These are phyloP conservation scores for Plasmodium cynomolgi DNA, from an alignment of 169 alveolate species.

Conservation along the genomic window DNA sequence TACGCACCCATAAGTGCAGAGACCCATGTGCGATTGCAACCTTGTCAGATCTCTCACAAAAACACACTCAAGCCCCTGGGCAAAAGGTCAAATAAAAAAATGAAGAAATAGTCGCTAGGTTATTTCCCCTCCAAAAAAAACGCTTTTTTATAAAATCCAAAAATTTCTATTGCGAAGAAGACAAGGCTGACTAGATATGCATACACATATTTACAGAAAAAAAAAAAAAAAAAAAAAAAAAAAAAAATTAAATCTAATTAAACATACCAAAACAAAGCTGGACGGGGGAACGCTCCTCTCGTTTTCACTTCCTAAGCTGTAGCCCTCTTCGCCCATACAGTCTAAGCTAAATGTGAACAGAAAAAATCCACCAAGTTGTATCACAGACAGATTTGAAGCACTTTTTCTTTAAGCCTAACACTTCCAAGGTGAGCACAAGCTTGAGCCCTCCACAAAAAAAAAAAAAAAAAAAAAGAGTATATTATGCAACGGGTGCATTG, in stretches of 20 bases:
- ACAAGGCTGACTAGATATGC: neutral
- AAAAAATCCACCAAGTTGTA: neutral
- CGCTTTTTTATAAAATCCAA: neutral
- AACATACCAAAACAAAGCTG: neutral
- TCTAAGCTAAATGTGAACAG: neutral
- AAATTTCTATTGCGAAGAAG: neutral
- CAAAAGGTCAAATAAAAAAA: neutral
- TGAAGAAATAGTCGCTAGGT: neutral
- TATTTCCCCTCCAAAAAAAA: neutral
- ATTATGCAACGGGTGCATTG: constrained; percentile 29
- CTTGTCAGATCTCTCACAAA: neutral
- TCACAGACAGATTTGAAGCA: neutral
- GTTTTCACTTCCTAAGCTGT: neutral
- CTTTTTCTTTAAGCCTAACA: neutral
- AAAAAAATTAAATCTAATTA: neutral
- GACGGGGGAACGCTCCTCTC: neutral
- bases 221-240: neutral
- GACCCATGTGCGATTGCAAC: neutral
- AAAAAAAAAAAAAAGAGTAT: neutral
- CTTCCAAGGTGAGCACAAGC: neutral
- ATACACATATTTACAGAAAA: neutral
- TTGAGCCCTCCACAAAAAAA: neutral
- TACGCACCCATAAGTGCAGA: neutral
- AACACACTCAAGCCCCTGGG: neutral
- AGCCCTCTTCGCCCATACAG: neutral